phyloP scores from a whole-genome alignment of 805 yeast species.

The Metschnikowia proteae region DNA sequence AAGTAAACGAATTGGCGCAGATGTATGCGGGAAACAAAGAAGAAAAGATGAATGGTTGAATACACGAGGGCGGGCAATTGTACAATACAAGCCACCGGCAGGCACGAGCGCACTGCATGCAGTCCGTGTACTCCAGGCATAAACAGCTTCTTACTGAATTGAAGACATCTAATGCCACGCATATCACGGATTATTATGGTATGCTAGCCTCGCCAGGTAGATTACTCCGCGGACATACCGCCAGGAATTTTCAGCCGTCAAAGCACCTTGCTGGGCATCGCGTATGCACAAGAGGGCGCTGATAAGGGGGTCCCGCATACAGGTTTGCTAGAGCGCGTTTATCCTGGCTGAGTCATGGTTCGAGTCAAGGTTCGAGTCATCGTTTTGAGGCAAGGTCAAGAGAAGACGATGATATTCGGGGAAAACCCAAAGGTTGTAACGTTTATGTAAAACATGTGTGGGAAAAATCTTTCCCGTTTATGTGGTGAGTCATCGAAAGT shows the following conservation, averaged over 20 bases:
- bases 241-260: background rate
- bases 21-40: conserved; percentile 4
- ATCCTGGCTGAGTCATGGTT: background rate
- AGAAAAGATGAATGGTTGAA: background rate
- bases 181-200: background rate
- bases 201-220: background rate
- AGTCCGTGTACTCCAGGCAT: no score
- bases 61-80: background rate
- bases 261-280: conserved; percentile 1
- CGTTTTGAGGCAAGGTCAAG: no score
- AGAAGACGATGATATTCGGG: no score
- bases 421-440: no score
- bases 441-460: no score
- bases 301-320: background rate
- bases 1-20: conserved; percentile 9
- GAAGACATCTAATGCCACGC: no score
- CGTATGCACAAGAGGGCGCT: background rate
- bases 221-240: conserved; percentile 1
- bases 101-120: background rate
- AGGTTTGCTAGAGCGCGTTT: background rate
- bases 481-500: no score
- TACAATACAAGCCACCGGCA: background rate
- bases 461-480: no score
- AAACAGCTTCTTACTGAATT: no score
- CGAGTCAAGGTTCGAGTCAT: no score